phyloP scores from a whole-genome alignment of 805 yeast species.

The Candida loeiensis region DNA sequence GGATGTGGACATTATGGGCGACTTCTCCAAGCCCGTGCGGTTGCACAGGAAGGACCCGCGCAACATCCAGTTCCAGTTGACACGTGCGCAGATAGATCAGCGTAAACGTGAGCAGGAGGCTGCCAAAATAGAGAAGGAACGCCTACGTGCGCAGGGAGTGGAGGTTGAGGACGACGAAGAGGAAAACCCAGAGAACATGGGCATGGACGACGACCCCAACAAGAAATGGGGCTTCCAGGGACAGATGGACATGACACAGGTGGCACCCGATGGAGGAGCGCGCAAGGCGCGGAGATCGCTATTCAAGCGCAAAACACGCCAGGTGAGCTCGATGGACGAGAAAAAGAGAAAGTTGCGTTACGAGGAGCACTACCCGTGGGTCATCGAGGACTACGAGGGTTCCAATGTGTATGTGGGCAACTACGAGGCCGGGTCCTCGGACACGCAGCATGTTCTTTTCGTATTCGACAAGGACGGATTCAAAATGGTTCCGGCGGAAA shows the following conservation, averaged over 20 bases:
- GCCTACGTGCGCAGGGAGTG: conserved; percentile 12
- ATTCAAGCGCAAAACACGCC: conserved; percentile 78
- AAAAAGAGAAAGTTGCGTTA: conserved; percentile 79
- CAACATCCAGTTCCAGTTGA: conserved; percentile 80
- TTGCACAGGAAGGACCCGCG: conserved; percentile 92
- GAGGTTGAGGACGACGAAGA: conserved; percentile 16
- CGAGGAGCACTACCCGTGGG: conserved; percentile 98
- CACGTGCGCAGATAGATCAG: conserved; percentile 70
- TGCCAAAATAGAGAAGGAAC: conserved; percentile 16
- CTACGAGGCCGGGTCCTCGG: conserved; percentile 87
- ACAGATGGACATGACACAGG: conserved; percentile 55
- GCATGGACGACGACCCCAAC: conserved; percentile 30
- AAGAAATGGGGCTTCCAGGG: conserved; percentile 30
- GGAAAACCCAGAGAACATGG: conserved; percentile 18
- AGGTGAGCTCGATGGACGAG: conserved; percentile 77
- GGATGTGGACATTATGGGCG: conserved; percentile 64
- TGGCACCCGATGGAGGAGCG: conserved; percentile 93
- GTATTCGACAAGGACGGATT: conserved; percentile 86
- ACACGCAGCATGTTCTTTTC: conserved; percentile 73
- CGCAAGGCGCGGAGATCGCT: conserved; percentile 56
- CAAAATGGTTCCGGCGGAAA: conserved; percentile 92
- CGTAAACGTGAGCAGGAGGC: conserved; percentile 36
- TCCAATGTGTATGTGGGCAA: conserved; percentile 92
- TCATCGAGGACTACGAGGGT: conserved; percentile 94
- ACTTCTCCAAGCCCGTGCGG: conserved; percentile 79